Evolutionary conservation across 768 basidiomycete species (phyloP).

Genomic region (Pulveroboletus sp.): DNA sequence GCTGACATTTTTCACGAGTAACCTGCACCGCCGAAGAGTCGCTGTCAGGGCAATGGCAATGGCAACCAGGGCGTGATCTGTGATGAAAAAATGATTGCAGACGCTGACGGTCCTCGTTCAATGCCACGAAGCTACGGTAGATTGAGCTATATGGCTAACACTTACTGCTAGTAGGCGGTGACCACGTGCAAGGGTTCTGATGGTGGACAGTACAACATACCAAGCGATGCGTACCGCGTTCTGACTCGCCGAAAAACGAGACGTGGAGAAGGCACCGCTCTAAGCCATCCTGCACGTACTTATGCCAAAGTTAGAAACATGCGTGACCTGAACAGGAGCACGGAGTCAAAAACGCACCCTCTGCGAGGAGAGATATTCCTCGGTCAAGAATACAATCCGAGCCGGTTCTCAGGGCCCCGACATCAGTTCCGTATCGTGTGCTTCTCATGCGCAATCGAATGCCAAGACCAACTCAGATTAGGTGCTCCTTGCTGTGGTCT

Average conservation of each 20-base stretch:
- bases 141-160: neutral
- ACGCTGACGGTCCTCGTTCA: neutral
- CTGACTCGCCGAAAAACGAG: neutral
- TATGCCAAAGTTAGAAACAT: neutral
- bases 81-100: neutral
- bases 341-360: neutral
- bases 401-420: too few relatives aligned
- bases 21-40: neutral
- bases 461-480: neutral
- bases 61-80: neutral
- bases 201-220: neutral
- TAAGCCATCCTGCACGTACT: constrained; percentile 2
- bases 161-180: constrained; percentile 3
- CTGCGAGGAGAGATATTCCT: neutral
- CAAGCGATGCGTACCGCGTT: neutral
- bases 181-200: neutral
- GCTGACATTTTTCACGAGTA: neutral
- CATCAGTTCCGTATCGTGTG: neutral
- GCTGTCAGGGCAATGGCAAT: neutral
- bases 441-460: neutral
- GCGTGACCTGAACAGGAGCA: neutral
- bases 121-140: neutral
- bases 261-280: constrained; percentile 4
- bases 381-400: neutral
- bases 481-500: constrained; percentile 1